Conservation (phyloP, 495 filamentous ascomycete genomes). For the Aspergillus cavernicola region DNA sequence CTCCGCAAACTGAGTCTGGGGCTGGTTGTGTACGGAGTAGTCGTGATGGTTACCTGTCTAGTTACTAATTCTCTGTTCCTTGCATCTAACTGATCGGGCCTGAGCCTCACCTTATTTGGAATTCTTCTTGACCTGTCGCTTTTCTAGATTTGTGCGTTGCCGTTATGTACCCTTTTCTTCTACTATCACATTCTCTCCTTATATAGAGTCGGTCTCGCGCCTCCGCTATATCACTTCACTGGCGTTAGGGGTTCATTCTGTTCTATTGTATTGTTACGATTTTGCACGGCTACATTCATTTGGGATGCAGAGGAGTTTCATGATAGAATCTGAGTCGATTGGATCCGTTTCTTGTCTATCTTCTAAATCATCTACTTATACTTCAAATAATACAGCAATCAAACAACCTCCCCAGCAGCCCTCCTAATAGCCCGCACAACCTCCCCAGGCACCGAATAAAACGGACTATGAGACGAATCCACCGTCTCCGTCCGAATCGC, state of each 20-base stretch:
- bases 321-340: background rate
- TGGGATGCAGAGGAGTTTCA: background rate
- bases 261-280: background rate
- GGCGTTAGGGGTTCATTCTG: constrained; percentile 8
- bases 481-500: constrained; percentile 19
- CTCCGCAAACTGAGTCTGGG: constrained; percentile 69
- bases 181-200: background rate
- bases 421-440: constrained; percentile 15
- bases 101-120: background rate
- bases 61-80: constrained; percentile 76
- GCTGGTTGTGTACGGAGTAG: constrained; percentile 74
- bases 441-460: constrained; percentile 22
- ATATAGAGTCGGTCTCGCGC: constrained; percentile 3
- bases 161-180: background rate
- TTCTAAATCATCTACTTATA: background rate
- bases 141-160: no score
- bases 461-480: constrained; percentile 32
- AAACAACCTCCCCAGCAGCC: constrained; percentile 15
- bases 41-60: constrained; percentile 89
- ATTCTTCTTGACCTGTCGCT: background rate
- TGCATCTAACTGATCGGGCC: constrained; percentile 19
- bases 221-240: constrained; percentile 12
- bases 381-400: background rate
- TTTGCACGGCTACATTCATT: background rate
- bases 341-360: background rate